Percentiles rank a stretch among this genome's conserved stretches.
These are phyloP conservation scores for Ilex paraguariensis DNA, from an alignment of 305 asterid genomes.

Conservation along the genomic window DNA sequence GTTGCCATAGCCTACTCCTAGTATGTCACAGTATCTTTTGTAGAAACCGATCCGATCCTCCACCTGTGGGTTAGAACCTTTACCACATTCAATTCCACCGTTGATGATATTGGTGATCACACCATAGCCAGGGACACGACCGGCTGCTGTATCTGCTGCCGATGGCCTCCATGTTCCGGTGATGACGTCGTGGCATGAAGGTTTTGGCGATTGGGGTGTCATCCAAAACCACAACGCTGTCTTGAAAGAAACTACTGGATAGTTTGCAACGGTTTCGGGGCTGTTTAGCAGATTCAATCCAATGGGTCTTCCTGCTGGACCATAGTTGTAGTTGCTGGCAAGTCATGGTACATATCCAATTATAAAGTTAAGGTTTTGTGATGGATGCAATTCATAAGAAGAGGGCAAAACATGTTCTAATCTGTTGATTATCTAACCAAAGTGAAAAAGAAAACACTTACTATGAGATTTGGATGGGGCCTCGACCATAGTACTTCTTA, in stretches of 20 bases:
- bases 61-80: slow-evolving; percentile 1
- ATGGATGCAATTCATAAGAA: background rate
- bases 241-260: no score
- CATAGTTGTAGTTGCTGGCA: slow-evolving; percentile 21
- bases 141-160: no score
- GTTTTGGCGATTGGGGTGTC: no score
- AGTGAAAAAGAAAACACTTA: no score
- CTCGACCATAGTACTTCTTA: slow-evolving; percentile 24
- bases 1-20: slow-evolving; percentile 2
- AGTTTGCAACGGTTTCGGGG: no score
- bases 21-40: slow-evolving; percentile 4
- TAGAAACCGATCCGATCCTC: slow-evolving; percentile 7
- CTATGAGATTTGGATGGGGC: slow-evolving; percentile 33
- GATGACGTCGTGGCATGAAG: no score
- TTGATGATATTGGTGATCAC: slow-evolving; percentile 9
- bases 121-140: background rate
- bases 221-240: no score
- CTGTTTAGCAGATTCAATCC: no score
- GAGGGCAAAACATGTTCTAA: background rate
- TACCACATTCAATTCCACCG: slow-evolving; percentile 6
- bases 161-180: no score
- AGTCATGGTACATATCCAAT: background rate
- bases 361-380: background rate
- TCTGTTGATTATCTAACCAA: no score
- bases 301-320: no score